Percentiles rank a stretch among this genome's conserved stretches.
phyloP scores from a whole-genome alignment of 805 yeast genomes.

The Martiniozyma abietophila region DNA sequence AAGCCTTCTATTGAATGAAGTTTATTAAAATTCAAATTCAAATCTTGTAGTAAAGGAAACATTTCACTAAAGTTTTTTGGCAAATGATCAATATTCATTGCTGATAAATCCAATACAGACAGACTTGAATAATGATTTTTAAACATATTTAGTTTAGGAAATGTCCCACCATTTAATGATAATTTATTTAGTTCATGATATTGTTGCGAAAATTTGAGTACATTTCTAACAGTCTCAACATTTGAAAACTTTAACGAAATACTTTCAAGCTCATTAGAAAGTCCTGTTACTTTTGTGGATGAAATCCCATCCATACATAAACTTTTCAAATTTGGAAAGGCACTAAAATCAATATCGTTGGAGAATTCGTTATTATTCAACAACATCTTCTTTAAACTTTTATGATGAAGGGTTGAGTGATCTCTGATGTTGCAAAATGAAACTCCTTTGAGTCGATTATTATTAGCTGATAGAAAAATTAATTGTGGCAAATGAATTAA shows the following conservation, averaged over 20 bases:
- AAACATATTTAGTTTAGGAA: constrained; percentile 8
- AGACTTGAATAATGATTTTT: constrained; percentile 25
- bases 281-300: constrained; percentile 20
- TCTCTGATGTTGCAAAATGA: constrained; percentile 11
- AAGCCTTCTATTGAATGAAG: constrained; percentile 29
- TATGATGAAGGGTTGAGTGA: constrained; percentile 28
- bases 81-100: constrained; percentile 32
- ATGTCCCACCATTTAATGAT: constrained; percentile 26
- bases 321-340: constrained; percentile 32
- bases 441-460: constrained; percentile 29
- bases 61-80: constrained; percentile 29
- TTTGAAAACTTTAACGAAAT: constrained; percentile 33
- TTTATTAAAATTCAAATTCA: constrained; percentile 43
- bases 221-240: constrained; percentile 15
- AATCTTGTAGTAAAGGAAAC: constrained; percentile 39
- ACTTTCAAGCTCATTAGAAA: constrained; percentile 32
- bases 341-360: constrained; percentile 19
- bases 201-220: constrained; percentile 13
- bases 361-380: constrained; percentile 8
- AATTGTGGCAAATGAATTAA: constrained; percentile 29
- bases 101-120: constrained; percentile 34
- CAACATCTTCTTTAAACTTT: constrained; percentile 7
- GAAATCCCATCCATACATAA: constrained; percentile 36
- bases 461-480: constrained; percentile 32
- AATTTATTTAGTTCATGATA: constrained; percentile 24